phyloP scores from a whole-genome alignment of 2,329 filamentous ascomycete genomes.

The Aspergillus sojae region DNA sequence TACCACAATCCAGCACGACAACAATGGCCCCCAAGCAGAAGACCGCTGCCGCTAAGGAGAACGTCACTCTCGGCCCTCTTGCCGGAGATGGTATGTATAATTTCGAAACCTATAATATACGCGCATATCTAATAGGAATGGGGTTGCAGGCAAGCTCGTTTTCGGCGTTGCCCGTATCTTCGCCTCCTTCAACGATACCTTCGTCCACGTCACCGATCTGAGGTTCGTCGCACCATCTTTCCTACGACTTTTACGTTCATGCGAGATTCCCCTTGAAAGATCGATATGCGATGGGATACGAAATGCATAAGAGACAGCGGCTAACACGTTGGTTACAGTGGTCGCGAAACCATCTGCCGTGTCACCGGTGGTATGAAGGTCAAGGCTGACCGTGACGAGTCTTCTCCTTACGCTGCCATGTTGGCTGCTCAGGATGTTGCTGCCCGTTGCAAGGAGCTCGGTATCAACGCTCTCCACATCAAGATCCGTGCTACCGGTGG shows the following conservation, averaged over 20 bases:
- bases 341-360: constrained; percentile 99
- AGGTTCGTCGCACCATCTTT: constrained; percentile 58
- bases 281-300: constrained; percentile 12
- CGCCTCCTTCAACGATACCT: constrained; percentile 90
- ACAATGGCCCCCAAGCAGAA: constrained; percentile 91
- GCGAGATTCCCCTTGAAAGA: background rate
- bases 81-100: constrained; percentile 80
- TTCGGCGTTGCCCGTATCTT: constrained; percentile 98
- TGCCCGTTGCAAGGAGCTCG: constrained; percentile 81
- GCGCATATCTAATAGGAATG: constrained; percentile 11
- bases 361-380: constrained; percentile 99
- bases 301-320: background rate
- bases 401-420: constrained; percentile 99
- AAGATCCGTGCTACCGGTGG: constrained; percentile 99
- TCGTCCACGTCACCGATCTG: constrained; percentile 99
- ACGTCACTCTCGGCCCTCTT: constrained; percentile 96
- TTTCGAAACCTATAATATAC: background rate
- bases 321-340: constrained; percentile 58
- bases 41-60: constrained; percentile 81
- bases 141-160: constrained; percentile 79
- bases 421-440: constrained; percentile 99
- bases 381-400: constrained; percentile 99
- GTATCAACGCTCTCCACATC: constrained; percentile 97
- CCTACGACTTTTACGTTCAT: background rate
- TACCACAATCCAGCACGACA: constrained; percentile 47